Conservation (phyloP, 306 rosid genomes). For the Mimosa bimucronata region DNA sequence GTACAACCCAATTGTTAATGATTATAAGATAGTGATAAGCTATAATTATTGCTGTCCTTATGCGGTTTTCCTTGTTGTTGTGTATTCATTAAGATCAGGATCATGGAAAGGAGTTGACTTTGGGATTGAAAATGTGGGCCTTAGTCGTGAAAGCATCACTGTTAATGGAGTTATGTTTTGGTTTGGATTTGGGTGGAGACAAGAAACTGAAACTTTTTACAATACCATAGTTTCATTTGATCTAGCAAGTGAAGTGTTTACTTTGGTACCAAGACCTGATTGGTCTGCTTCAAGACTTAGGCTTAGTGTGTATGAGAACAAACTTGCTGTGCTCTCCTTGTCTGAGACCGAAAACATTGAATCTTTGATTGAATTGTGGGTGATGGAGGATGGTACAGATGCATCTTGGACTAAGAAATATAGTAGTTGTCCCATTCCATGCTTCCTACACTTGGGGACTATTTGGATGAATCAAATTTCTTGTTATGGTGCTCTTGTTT, state of each 20-base stretch:
- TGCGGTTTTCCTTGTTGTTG: too few species aligned
- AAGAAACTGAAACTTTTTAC: too few species aligned
- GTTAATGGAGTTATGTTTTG: not conserved
- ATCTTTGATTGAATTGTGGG: not conserved
- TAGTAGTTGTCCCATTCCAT: not conserved
- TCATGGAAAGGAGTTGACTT: not conserved
- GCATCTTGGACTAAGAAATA: not conserved
- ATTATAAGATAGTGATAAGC: not conserved
- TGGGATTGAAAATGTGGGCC: too few species aligned
- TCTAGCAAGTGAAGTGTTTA: slow-evolving; percentile 3
- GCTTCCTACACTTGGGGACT: not conserved
- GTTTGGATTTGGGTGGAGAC: not conserved
- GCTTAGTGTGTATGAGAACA: not conserved
- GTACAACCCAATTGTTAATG: not conserved
- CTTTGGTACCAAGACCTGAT: not conserved
- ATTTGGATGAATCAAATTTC: not conserved
- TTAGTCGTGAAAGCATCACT: too few species aligned
- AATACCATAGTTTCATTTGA: slow-evolving; percentile 1
- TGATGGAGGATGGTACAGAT: not conserved
- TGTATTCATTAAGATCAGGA: not conserved
- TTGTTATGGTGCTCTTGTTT: not conserved
- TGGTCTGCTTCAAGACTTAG: not conserved
- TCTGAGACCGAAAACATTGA: not conserved
- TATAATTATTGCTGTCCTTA: too few species aligned
- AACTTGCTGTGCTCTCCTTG: not conserved